Percentiles rank a stretch among this genome's conserved stretches.
These are phyloP conservation scores for Melastoma malabathricum DNA, from an alignment of 345 rosid species.

Conservation along the genomic window DNA sequence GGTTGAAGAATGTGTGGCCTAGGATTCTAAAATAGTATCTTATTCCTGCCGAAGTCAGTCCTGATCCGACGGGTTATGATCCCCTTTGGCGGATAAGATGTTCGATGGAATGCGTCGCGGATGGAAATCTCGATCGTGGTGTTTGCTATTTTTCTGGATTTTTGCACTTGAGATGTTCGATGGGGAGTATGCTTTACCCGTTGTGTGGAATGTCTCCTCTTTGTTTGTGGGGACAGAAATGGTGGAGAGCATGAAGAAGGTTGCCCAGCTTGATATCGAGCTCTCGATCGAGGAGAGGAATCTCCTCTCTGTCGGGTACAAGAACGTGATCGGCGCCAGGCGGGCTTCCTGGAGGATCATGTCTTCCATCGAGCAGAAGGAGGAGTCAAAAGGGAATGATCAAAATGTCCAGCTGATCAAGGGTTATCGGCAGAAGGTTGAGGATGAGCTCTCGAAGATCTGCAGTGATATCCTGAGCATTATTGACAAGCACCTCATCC, in stretches of 20 bases:
- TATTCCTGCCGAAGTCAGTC: too few species aligned
- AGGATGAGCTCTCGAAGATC: slow-evolving; percentile 7
- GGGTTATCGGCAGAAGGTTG: slow-evolving; percentile 9
- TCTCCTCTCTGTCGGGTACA: slow-evolving; percentile 9
- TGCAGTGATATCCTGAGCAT: slow-evolving; percentile 9
- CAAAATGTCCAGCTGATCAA: slow-evolving; percentile 6
- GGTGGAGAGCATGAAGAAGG: slow-evolving; percentile 8
- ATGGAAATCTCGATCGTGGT: too few species aligned
- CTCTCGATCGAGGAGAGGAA: slow-evolving; percentile 8
- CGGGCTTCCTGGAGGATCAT: slow-evolving; percentile 10
- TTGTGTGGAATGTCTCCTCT: neutral
- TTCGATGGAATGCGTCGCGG: too few species aligned
- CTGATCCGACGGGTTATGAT: too few species aligned
- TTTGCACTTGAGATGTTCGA: neutral
- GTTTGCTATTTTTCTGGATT: neutral
- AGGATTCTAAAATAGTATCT: too few species aligned
- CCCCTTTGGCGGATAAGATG: too few species aligned
- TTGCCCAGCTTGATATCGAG: slow-evolving; percentile 7
- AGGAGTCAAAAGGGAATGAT: slow-evolving; percentile 9
- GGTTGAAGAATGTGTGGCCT: too few species aligned
- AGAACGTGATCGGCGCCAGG: slow-evolving; percentile 6
- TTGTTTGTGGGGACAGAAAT: slow-evolving; percentile 3
- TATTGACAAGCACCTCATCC: slow-evolving; percentile 8
- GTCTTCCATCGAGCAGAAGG: slow-evolving; percentile 10
- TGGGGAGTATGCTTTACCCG: neutral